These are phyloP conservation scores for Aspergillus costaricaensis DNA, from an alignment of 2,329 filamentous ascomycete species.

Conservation along the genomic window DNA sequence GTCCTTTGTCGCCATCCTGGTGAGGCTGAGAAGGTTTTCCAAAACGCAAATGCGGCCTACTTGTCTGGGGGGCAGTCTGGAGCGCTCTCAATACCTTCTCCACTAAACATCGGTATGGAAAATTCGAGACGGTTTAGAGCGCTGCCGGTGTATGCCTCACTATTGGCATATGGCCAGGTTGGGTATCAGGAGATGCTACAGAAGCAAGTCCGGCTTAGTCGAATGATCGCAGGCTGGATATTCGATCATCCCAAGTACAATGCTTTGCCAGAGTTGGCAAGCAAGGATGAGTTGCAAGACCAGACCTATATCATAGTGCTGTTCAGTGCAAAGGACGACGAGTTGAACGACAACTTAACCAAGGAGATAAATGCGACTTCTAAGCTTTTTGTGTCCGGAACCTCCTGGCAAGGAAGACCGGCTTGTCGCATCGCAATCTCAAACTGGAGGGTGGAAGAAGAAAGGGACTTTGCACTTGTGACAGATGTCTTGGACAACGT, in stretches of 20 bases:
- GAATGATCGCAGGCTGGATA: slow-evolving; percentile 67
- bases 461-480: slow-evolving; percentile 67
- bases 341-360: slow-evolving; percentile 67
- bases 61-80: slow-evolving; percentile 51
- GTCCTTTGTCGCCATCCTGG: slow-evolving; percentile 71
- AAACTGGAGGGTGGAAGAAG: slow-evolving; percentile 76
- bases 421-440: slow-evolving; percentile 83
- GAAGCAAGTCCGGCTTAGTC: slow-evolving; percentile 70
- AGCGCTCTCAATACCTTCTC: slow-evolving; percentile 65
- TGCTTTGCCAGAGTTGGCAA: slow-evolving; percentile 57
- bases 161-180: slow-evolving; percentile 70
- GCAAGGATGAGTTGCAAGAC: slow-evolving; percentile 48
- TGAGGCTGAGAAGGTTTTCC: slow-evolving; percentile 66
- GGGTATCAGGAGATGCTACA: slow-evolving; percentile 71
- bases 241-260: slow-evolving; percentile 64
- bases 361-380: slow-evolving; percentile 70
- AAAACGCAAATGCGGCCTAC: slow-evolving; percentile 85
- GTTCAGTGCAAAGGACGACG: slow-evolving; percentile 69
- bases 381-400: slow-evolving; percentile 81
- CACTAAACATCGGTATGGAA: slow-evolving; percentile 82
- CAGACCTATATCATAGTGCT: slow-evolving; percentile 71
- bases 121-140: slow-evolving; percentile 91
- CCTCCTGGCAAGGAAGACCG: slow-evolving; percentile 70
- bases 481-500: slow-evolving; percentile 61
- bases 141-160: slow-evolving; percentile 80